These are phyloP conservation scores for Nothopassalora personata DNA, from an alignment of 2,329 filamentous ascomycete genomes.

Conservation along the genomic window DNA sequence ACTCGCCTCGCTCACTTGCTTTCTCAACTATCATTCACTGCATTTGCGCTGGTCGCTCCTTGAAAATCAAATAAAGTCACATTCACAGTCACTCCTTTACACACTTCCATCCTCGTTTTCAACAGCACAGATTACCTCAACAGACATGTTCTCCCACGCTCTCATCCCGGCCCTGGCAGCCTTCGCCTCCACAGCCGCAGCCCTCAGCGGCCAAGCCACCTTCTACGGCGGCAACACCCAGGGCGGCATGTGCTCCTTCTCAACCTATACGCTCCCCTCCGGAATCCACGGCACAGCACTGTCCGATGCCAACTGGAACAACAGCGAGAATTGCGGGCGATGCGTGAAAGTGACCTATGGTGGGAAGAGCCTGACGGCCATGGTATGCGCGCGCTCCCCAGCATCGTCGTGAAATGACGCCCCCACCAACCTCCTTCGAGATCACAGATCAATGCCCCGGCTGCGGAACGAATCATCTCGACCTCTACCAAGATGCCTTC, in stretches of 20 bases:
- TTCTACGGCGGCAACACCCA: conserved; percentile 29
- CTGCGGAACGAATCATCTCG: conserved; percentile 51
- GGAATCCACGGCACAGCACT: conserved; percentile 58
- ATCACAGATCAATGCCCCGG: conserved; percentile 55
- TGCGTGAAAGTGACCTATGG: conserved; percentile 56
- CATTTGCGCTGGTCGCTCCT: background rate
- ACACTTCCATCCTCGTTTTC: too few species aligned
- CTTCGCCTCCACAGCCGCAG: conserved; percentile 10
- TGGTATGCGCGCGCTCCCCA: conserved; percentile 44
- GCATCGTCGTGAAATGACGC: background rate
- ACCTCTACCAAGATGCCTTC: conserved; percentile 52
- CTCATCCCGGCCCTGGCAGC: conserved; percentile 17
- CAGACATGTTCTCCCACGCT: conserved; percentile 11
- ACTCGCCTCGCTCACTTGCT: background rate
- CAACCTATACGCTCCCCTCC: conserved; percentile 56
- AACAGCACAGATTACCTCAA: too few species aligned
- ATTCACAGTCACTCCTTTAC: too few species aligned
- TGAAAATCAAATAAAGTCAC: too few species aligned
- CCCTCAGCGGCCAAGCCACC: conserved; percentile 21
- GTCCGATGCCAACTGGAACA: conserved; percentile 54
- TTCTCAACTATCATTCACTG: background rate
- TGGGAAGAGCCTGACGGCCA: conserved; percentile 53
- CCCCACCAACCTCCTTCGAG: conserved; percentile 29
- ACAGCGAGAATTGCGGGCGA: conserved; percentile 53
- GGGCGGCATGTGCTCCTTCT: conserved; percentile 61